Evolutionary conservation across 345 rosid species (phyloP).

Genomic region (Eucalyptus polyanthemos): DNA sequence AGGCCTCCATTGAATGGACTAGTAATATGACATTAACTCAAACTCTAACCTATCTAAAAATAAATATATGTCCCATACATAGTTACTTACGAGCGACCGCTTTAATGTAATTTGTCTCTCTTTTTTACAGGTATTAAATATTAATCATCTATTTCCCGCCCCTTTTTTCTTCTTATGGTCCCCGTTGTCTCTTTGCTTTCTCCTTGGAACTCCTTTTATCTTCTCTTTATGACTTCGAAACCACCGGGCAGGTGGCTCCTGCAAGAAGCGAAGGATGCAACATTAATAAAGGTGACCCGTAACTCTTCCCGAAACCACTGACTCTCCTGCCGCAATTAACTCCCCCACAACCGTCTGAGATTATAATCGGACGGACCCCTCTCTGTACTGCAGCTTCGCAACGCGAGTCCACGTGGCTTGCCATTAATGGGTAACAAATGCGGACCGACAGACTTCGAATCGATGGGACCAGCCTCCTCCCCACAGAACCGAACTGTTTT

Average conservation of each 20-base stretch:
- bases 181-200: neutral
- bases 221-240: neutral
- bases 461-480: neutral
- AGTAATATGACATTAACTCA: neutral
- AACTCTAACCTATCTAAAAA: neutral
- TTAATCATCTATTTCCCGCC: neutral
- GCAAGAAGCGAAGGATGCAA: no score
- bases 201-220: neutral
- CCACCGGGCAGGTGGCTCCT: no score
- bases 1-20: neutral
- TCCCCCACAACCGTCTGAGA: no score
- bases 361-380: no score
- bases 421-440: neutral
- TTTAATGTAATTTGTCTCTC: fast-evolving
- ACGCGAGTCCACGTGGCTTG: no score
- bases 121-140: neutral
- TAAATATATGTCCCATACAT: neutral
- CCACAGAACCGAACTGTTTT: neutral
- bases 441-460: neutral
- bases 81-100: neutral
- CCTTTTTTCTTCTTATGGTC: neutral
- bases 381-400: no score
- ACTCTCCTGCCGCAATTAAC: no score
- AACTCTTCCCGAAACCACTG: no score
- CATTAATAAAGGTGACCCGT: no score